phyloP scores from a whole-genome alignment of 2,329 filamentous ascomycete species.

The Acephala macrosclerotiorum region DNA sequence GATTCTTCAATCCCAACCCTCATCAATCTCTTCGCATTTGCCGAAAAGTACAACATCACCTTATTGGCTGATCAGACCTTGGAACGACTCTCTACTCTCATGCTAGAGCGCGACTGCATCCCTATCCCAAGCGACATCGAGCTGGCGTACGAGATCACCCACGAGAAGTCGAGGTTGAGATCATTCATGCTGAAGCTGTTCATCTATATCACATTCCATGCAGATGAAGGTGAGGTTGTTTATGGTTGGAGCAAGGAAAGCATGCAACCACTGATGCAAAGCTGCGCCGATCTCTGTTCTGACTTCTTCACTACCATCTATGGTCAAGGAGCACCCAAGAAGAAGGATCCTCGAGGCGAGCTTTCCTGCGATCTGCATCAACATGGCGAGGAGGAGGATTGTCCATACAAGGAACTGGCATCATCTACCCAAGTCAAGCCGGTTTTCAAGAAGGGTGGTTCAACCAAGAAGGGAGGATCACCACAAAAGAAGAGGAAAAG shows the following conservation, averaged over 20 bases:
- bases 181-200: background rate
- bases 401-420: too few relatives aligned
- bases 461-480: too few relatives aligned
- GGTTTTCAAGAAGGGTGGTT: too few relatives aligned
- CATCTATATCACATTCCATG: background rate
- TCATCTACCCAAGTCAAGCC: too few relatives aligned
- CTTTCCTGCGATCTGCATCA: conserved; percentile 1
- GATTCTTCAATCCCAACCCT: background rate
- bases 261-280: background rate
- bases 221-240: background rate
- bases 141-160: background rate
- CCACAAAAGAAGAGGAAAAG: too few relatives aligned
- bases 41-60: background rate
- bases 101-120: background rate
- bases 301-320: background rate
- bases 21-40: background rate
- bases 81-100: background rate
- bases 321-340: background rate
- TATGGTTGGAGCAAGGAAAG: background rate
- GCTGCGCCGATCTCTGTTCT: background rate
- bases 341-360: background rate
- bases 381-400: background rate
- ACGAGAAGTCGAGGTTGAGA: background rate
- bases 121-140: background rate
- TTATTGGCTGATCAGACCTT: background rate